Percentiles rank a stretch among this genome's conserved stretches.
phyloP scores from a whole-genome alignment of 495 filamentous ascomycete species.

The Viridothelium virens region DNA sequence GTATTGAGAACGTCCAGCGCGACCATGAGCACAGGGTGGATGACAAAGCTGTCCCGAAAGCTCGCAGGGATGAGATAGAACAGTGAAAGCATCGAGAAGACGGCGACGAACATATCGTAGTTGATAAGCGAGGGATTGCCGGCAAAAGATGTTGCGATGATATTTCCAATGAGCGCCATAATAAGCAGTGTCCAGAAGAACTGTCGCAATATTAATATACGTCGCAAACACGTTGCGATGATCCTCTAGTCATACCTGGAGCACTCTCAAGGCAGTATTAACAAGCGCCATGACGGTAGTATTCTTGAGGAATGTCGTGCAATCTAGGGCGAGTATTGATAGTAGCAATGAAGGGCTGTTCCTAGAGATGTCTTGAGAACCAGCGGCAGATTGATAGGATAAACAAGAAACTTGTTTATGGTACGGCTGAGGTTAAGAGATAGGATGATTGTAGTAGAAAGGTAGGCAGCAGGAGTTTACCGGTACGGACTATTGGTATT shows the following conservation, averaged over 20 bases:
- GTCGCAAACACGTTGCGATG: conserved; percentile 16
- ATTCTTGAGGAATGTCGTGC: conserved; percentile 5
- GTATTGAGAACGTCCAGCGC: conserved; percentile 52
- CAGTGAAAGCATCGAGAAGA: conserved; percentile 58
- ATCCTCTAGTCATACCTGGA: conserved; percentile 15
- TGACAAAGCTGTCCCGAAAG: conserved; percentile 41
- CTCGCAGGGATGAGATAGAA: conserved; percentile 54
- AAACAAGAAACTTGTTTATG: not conserved
- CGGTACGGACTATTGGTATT: no score
- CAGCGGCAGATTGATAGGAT: not conserved
- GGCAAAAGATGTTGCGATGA: conserved; percentile 48
- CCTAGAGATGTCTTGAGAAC: not conserved
- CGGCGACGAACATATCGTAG: conserved; percentile 57
- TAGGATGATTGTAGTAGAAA: not conserved
- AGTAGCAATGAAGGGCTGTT: not conserved
- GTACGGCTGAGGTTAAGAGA: not conserved
- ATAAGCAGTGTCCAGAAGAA: conserved; percentile 61
- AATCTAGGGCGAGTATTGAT: not conserved
- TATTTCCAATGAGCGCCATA: conserved; percentile 60
- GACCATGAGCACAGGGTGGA: conserved; percentile 50
- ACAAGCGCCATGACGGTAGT: not conserved
- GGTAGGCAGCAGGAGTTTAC: no score
- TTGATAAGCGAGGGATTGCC: conserved; percentile 55
- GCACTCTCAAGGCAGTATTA: conserved; percentile 18
- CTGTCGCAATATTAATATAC: conserved; percentile 30